A percentile compares a stretch with the other conserved stretches of the same genome.
These are phyloP conservation scores for Dothistroma septosporum DNA, from an alignment of 2,329 filamentous ascomycete species.

Conservation along the genomic window DNA sequence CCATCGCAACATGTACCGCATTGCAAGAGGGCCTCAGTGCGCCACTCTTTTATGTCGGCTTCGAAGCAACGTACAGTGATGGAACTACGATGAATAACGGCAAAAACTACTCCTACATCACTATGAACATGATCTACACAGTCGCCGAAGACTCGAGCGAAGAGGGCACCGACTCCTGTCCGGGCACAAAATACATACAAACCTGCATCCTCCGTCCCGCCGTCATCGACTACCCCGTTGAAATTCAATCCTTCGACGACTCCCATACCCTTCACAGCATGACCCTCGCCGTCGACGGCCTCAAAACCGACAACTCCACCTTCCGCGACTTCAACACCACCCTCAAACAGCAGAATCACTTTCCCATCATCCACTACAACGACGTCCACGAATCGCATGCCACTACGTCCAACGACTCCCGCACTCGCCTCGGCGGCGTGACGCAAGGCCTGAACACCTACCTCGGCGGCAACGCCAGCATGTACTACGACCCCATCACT, in stretches of 20 bases:
- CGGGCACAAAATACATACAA: slow-evolving; percentile 14
- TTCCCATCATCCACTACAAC: slow-evolving; percentile 12
- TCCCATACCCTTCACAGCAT: slow-evolving; percentile 11
- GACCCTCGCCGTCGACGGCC: slow-evolving; percentile 9
- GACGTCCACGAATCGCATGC: slow-evolving; percentile 12
- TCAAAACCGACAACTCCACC: slow-evolving; percentile 8
- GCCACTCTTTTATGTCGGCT: slow-evolving; percentile 13
- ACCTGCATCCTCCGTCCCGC: slow-evolving; percentile 23
- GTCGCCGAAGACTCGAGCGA: neutral
- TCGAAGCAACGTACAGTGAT: slow-evolving; percentile 8
- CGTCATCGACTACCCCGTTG: slow-evolving; percentile 22
- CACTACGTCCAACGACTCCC: slow-evolving; percentile 4
- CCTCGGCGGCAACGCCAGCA: slow-evolving; percentile 15
- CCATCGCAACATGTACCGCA: slow-evolving; percentile 3
- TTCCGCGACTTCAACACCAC: slow-evolving; percentile 12
- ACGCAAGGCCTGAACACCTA: slow-evolving; percentile 15
- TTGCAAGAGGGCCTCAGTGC: slow-evolving; percentile 2
- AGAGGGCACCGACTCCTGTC: slow-evolving; percentile 4
- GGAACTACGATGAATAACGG: neutral
- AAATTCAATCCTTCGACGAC: slow-evolving; percentile 15
- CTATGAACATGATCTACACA: slow-evolving; percentile 17
- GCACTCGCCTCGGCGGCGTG: slow-evolving; percentile 16
- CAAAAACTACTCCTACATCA: slow-evolving; percentile 11
- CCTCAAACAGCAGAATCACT: slow-evolving; percentile 15
- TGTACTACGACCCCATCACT: slow-evolving; percentile 8